A percentile compares a stretch with the other conserved stretches of the same genome.
Conservation (phyloP, 2,329 filamentous ascomycete genomes). For the Fusarium stilboides region DNA sequence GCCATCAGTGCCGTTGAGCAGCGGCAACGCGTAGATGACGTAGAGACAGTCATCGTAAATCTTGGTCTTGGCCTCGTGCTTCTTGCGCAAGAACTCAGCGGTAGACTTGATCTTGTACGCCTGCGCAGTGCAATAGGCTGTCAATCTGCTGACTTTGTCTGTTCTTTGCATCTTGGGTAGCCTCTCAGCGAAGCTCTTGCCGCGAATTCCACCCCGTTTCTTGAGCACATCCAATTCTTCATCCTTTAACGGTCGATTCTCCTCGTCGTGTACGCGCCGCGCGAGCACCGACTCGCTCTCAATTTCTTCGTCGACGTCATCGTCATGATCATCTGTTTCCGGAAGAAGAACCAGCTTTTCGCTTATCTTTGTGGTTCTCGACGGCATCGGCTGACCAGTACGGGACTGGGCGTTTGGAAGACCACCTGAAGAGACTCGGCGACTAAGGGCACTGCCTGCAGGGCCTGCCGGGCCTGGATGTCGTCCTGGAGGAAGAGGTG, state of each 20-base stretch:
- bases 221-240: slow-evolving; percentile 76
- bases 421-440: slow-evolving; percentile 56
- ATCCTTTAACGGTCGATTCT: slow-evolving; percentile 75
- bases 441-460: slow-evolving; percentile 31
- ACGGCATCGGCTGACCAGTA: slow-evolving; percentile 76
- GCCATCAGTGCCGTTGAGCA: slow-evolving; percentile 88
- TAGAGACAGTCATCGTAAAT: slow-evolving; percentile 98
- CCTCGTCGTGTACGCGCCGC: slow-evolving; percentile 66
- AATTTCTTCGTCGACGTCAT: slow-evolving; percentile 70
- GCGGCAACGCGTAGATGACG: slow-evolving; percentile 91
- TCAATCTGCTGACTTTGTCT: slow-evolving; percentile 90
- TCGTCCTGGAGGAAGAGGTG: slow-evolving; percentile 57
- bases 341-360: slow-evolving; percentile 97
- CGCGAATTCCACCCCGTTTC: slow-evolving; percentile 72
- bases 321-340: slow-evolving; percentile 77
- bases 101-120: slow-evolving; percentile 90
- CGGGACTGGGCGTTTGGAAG: slow-evolving; percentile 60
- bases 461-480: slow-evolving; percentile 39
- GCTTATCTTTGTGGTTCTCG: slow-evolving; percentile 92
- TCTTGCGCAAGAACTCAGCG: slow-evolving; percentile 89
- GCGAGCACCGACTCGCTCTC: slow-evolving; percentile 60
- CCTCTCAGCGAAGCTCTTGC: slow-evolving; percentile 95
- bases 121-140: slow-evolving; percentile 96
- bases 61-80: slow-evolving; percentile 93
- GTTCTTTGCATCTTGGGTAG: slow-evolving; percentile 89